These are phyloP conservation scores for Neopestalotiopsis clavispora DNA, from an alignment of 2,329 filamentous ascomycete species.

Conservation along the genomic window DNA sequence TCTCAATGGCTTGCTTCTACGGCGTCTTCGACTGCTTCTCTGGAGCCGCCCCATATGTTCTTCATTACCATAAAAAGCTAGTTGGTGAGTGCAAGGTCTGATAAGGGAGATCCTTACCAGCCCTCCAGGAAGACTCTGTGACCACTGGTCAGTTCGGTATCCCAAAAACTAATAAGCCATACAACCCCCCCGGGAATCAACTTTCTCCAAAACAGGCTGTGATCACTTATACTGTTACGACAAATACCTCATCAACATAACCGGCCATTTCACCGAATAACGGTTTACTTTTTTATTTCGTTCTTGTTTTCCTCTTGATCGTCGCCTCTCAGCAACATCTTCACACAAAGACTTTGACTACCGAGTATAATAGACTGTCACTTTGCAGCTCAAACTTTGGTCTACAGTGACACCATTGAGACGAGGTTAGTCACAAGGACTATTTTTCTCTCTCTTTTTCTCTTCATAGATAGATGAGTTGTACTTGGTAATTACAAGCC, in stretches of 20 bases:
- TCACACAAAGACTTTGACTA: background rate
- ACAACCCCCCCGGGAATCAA: conserved; percentile 2
- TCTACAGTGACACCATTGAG: background rate
- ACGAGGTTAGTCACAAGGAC: background rate
- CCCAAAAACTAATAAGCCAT: conserved; percentile 17
- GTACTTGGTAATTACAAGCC: background rate
- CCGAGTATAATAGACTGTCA: conserved; percentile 3
- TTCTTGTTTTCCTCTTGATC: background rate
- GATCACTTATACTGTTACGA: conserved; percentile 8
- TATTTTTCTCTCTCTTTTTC: conserved; percentile 30
- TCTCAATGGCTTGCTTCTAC: conserved; percentile 11
- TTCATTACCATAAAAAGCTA: conserved; percentile 17
- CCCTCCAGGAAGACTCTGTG: background rate
- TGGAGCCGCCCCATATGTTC: background rate
- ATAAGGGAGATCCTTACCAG: conserved; percentile 9
- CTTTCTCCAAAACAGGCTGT: background rate
- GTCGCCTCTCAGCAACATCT: background rate
- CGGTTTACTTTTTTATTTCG: background rate
- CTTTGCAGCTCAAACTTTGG: conserved; percentile 14
- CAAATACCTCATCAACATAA: background rate
- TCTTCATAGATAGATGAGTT: background rate
- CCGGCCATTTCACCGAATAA: background rate
- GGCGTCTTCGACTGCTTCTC: conserved; percentile 11
- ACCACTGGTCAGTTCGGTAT: conserved; percentile 1
- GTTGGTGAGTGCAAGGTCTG: conserved; percentile 6